A percentile compares a stretch with the other conserved stretches of the same genome.
Conservation (phyloP, 768 basidiomycete genomes). For the Wakefieldia striispora region DNA sequence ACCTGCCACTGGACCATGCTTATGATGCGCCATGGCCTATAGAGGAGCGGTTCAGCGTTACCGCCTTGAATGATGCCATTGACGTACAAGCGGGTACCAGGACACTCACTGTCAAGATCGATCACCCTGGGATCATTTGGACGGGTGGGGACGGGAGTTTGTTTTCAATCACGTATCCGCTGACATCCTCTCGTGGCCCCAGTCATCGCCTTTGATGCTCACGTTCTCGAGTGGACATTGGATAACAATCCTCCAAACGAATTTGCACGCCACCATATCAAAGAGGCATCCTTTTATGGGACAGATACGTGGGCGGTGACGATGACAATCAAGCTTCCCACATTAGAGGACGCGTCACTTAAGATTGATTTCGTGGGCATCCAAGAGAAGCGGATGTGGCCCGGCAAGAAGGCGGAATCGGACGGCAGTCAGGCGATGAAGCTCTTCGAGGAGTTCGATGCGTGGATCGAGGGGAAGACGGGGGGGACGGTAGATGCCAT, state of each 20-base stretch:
- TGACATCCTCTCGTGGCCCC: constrained; percentile 1
- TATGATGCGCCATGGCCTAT: constrained; percentile 52
- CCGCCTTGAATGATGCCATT: constrained; percentile 53
- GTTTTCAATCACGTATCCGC: background rate
- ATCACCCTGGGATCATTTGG: constrained; percentile 86
- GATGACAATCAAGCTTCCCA: constrained; percentile 60
- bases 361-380: constrained; percentile 77
- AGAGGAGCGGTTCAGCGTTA: constrained; percentile 48
- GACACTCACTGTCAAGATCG: constrained; percentile 62
- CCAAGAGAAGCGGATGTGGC: constrained; percentile 84
- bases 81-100: constrained; percentile 62
- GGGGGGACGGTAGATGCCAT: constrained; percentile 65
- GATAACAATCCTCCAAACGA: constrained; percentile 78
- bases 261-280: constrained; percentile 80
- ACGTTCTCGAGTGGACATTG: constrained; percentile 82
- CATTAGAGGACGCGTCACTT: constrained; percentile 29
- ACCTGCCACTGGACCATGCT: constrained; percentile 47
- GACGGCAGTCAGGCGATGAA: constrained; percentile 60
- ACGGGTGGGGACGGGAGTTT: constrained; percentile 47
- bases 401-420: constrained; percentile 54
- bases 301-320: constrained; percentile 70
- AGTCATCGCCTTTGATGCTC: constrained; percentile 90
- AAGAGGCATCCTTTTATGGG: constrained; percentile 86
- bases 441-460: constrained; percentile 73
- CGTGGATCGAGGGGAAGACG: constrained; percentile 66